These are phyloP conservation scores for Closterium sp. DNA, from an alignment of 139 green algal genomes.

Conservation along the genomic window DNA sequence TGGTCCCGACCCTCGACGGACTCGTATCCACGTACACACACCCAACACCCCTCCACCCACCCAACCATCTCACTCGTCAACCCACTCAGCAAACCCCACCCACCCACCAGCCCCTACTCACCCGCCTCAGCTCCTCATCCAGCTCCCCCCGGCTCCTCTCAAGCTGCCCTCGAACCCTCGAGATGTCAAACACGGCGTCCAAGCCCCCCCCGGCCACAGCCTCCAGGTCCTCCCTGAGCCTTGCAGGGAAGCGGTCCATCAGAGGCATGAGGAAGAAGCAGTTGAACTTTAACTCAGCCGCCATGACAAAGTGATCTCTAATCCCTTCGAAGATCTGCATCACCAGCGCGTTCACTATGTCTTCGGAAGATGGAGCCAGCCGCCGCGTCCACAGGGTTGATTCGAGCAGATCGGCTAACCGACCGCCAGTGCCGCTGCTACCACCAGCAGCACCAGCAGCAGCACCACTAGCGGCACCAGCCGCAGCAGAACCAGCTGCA, in stretches of 20 bases:
- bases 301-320: conserved; percentile 83
- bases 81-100: too few species aligned
- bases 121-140: conserved; percentile 17
- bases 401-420: conserved; percentile 74
- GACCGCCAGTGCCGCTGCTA: conserved; percentile 8
- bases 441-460: background rate
- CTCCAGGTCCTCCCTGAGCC: conserved; percentile 83
- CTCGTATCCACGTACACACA: too few species aligned
- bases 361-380: conserved; percentile 56
- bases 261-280: conserved; percentile 99
- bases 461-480: background rate
- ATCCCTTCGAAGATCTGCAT: conserved; percentile 86
- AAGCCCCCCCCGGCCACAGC: conserved; percentile 77
- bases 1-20: too few species aligned
- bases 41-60: too few species aligned
- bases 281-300: conserved; percentile 91
- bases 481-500: background rate
- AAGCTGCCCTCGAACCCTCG: conserved; percentile 64
- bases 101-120: background rate
- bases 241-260: conserved; percentile 80
- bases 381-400: conserved; percentile 83
- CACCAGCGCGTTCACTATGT: conserved; percentile 89
- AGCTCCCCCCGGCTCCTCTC: conserved; percentile 49
- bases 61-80: too few species aligned
- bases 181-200: conserved; percentile 86